A percentile compares a stretch with the other conserved stretches of the same genome.
phyloP scores from a whole-genome alignment of 352 stramenopile genomes.

The Phytopythium kandeliae region DNA sequence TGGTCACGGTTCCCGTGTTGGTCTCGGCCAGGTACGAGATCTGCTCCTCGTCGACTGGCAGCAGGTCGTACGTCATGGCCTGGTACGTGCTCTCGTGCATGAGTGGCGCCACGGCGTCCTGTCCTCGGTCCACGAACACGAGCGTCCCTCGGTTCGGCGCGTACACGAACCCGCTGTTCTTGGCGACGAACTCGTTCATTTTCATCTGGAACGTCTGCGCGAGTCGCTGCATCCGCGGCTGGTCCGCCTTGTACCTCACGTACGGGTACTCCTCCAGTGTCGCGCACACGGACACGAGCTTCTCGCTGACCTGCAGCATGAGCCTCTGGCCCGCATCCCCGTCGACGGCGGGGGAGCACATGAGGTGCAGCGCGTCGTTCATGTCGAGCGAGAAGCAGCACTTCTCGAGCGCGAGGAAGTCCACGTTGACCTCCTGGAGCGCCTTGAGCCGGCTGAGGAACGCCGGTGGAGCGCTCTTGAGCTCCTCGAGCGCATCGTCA shows the following conservation, averaged over 20 bases:
- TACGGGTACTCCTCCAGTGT: conserved; percentile 97
- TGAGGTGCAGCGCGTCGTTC: conserved; percentile 54
- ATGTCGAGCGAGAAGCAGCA: conserved; percentile 94
- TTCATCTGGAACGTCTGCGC: conserved; percentile 91
- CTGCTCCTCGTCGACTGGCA: conserved; percentile 92
- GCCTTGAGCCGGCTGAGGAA: conserved; percentile 81
- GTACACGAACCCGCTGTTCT: conserved; percentile 91
- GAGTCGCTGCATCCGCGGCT: conserved; percentile 82
- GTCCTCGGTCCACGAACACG: conserved; percentile 92
- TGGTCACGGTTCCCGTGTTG: conserved; percentile 63
- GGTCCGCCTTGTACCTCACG: conserved; percentile 87
- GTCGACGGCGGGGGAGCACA: conserved; percentile 67
- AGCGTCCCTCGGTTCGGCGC: conserved; percentile 86
- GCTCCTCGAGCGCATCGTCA: conserved; percentile 72
- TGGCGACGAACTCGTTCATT: conserved; percentile 94
- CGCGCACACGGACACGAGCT: conserved; percentile 95
- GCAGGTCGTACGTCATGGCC: conserved; percentile 95
- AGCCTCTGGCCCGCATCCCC: conserved; percentile 35
- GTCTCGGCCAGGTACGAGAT: conserved; percentile 91
- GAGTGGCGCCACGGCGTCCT: conserved; percentile 93
- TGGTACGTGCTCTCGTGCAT: conserved; percentile 99
- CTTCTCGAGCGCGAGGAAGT: conserved; percentile 94
- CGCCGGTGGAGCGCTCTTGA: conserved; percentile 71
- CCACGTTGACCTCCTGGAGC: conserved; percentile 94
- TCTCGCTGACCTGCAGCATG: conserved; percentile 71